Evolutionary conservation across 768 basidiomycete species (phyloP).

Genomic region (Goffeauzyma gilvescens): DNA sequence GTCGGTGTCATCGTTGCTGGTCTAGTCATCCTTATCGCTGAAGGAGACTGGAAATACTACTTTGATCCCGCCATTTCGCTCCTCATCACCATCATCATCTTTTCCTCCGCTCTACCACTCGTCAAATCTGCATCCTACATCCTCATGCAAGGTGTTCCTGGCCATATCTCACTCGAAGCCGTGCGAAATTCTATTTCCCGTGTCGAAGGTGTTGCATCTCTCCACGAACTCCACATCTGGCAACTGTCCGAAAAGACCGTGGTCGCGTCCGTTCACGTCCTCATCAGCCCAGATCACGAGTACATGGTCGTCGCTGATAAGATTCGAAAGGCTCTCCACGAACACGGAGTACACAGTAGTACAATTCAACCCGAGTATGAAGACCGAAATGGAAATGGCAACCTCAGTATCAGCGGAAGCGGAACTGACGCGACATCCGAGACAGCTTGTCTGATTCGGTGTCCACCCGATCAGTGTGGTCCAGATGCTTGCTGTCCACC

Average conservation of each 20-base stretch:
- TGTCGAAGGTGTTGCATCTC: slow-evolving; percentile 65
- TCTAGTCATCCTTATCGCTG: slow-evolving; percentile 62
- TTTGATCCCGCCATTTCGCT: slow-evolving; percentile 85
- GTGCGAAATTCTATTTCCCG: slow-evolving; percentile 61
- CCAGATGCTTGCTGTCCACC: slow-evolving; percentile 30
- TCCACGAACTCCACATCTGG: slow-evolving; percentile 88
- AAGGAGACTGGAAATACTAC: slow-evolving; percentile 71
- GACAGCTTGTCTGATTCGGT: slow-evolving; percentile 28
- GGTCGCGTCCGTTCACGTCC: slow-evolving; percentile 87
- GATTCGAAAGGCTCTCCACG: slow-evolving; percentile 66
- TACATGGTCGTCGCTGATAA: slow-evolving; percentile 78
- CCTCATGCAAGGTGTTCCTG: slow-evolving; percentile 79
- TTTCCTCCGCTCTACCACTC: slow-evolving; percentile 81
- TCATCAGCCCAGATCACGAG: slow-evolving; percentile 58
- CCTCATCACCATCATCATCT: slow-evolving; percentile 87
- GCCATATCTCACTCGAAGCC: slow-evolving; percentile 71
- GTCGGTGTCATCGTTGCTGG: slow-evolving; percentile 93
- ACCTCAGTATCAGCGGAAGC: background rate
- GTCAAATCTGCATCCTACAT: slow-evolving; percentile 77
- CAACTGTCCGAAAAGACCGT: slow-evolving; percentile 87
- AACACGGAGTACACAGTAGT: slow-evolving; percentile 81
- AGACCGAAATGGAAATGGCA: slow-evolving; percentile 1
- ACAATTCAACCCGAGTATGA: slow-evolving; percentile 71
- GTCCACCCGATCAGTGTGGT: slow-evolving; percentile 28
- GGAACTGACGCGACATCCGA: slow-evolving; percentile 1